phyloP scores from a whole-genome alignment of 176 grass and related monocot genomes.

The Oryza officinalis region DNA sequence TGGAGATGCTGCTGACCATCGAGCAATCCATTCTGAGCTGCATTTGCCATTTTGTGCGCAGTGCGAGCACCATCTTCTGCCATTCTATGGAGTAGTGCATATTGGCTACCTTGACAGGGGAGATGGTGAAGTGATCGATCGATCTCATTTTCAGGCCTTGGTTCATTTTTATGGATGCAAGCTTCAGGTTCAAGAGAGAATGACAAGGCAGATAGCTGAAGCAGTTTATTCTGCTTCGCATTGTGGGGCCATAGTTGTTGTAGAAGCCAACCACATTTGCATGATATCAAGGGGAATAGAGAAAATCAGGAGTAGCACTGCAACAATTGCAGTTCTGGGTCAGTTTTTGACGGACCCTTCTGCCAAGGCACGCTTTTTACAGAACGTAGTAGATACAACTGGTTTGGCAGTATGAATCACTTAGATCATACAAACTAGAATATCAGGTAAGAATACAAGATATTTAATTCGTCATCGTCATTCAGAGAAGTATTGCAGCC shows the following conservation, averaged over 20 bases:
- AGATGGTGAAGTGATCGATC: conserved; percentile 48
- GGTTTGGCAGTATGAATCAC: conserved; percentile 28
- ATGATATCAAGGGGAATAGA: conserved; percentile 97
- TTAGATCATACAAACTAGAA: neutral
- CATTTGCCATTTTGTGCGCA: conserved; percentile 88
- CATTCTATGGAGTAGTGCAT: conserved; percentile 90
- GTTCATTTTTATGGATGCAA: conserved; percentile 91
- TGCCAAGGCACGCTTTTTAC: conserved; percentile 63
- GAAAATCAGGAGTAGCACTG: conserved; percentile 88
- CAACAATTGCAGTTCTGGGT: conserved; percentile 85
- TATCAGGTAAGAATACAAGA: neutral
- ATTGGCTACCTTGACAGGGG: conserved; percentile 56
- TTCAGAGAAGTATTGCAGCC: neutral
- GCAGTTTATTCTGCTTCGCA: conserved; percentile 54
- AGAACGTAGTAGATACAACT: conserved; percentile 49
- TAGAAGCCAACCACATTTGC: conserved; percentile 91
- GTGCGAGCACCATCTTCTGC: conserved; percentile 91
- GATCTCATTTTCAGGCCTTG: conserved; percentile 60
- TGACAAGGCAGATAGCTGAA: conserved; percentile 97
- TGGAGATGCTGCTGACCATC: conserved; percentile 40
- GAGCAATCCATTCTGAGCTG: conserved; percentile 52
- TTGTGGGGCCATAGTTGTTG: conserved; percentile 71
- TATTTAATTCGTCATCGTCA: neutral
- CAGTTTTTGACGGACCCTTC: conserved; percentile 63
- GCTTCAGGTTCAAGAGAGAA: conserved; percentile 96